Base-by-base conservation (phyloP, 192 early-diverging fungal genomes). In the Entomortierella lignicola region DNA sequence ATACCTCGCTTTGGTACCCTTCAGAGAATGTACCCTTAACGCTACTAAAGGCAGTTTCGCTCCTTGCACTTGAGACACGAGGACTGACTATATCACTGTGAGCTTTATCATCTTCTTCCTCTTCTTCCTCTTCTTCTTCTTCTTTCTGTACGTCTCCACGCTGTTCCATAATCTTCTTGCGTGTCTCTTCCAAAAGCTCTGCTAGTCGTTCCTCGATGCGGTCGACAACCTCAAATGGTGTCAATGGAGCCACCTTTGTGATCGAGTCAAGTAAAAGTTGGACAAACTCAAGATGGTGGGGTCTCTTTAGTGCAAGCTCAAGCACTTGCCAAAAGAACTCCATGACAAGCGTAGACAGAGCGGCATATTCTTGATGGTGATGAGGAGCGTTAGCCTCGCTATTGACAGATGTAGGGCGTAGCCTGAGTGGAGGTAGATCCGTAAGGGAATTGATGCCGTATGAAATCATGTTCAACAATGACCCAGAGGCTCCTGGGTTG, bases 61-160 rank as follows among this genome's bases (percentile, higher is more conserved):
- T 77, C 20, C 27, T 69, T 7, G 37, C 71, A 4, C 54, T 51
- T 0, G 56, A 27, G 0, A 77, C 66, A 7, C 55, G 67, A 31
- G 73, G 73, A 11, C 66, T 57, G 5, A 64, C 66, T 25, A 63
- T 61, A 21, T 69, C 60, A 8, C 29, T 55, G 23, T 63, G 32
- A 32, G 20, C 37, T 21, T 57, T 42, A 21, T 65, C 51, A 20
- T 29, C 63, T 23, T 60, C 42, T 1, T 66, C 72, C 8, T 56
- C 51, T 21, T 21, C 61, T 1, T 62, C 53, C 4, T 39, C 59
- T 17, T 67, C 81, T 94, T 98, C 61, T 90, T 80, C 20, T 94
- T 96, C 8, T 95, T 95, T 37, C 89, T 90, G 81, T 84, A 91
- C 95, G 96, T 98, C 21, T 89, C 75, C 75, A 1, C 75, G 61